Conservation (phyloP, 176 grass and related monocot genomes). For the Eleusine coracana region DNA sequence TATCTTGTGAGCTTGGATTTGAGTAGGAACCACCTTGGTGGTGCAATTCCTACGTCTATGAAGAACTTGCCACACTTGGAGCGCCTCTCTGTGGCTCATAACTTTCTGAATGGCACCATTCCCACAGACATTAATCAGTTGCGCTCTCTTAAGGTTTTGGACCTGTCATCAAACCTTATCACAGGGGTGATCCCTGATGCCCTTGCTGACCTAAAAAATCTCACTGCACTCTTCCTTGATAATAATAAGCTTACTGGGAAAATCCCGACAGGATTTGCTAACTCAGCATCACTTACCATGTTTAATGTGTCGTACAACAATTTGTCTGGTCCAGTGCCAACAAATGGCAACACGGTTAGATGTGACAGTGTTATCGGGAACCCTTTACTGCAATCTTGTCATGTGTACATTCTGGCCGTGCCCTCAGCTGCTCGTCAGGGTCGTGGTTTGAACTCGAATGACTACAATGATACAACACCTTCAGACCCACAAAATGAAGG, state of each 20-base stretch:
- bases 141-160: slow-evolving; percentile 67
- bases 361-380: slow-evolving; percentile 89
- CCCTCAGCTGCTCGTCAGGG: slow-evolving; percentile 63
- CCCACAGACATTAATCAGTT: slow-evolving; percentile 59
- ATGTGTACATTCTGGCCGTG: slow-evolving; percentile 64
- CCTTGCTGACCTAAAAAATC: slow-evolving; percentile 71
- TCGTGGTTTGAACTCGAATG: slow-evolving; percentile 48
- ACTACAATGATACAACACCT: slow-evolving; percentile 49
- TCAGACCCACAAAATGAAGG: slow-evolving; percentile 52
- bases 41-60: slow-evolving; percentile 69
- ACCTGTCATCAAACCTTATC: slow-evolving; percentile 87
- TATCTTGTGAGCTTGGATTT: slow-evolving; percentile 80
- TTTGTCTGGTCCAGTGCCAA: slow-evolving; percentile 83
- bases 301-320: slow-evolving; percentile 99
- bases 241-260: slow-evolving; percentile 94
- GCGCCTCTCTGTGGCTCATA: slow-evolving; percentile 69
- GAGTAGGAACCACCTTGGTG: slow-evolving; percentile 71
- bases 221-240: slow-evolving; percentile 71
- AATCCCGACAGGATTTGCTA: slow-evolving; percentile 69
- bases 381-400: slow-evolving; percentile 88
- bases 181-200: slow-evolving; percentile 68
- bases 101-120: slow-evolving; percentile 78
- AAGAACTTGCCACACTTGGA: slow-evolving; percentile 58
- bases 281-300: slow-evolving; percentile 50
- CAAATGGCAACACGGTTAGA: slow-evolving; percentile 65